Conservation (phyloP, 2,329 filamentous ascomycete genomes). For the Calonectria henricotiae region DNA sequence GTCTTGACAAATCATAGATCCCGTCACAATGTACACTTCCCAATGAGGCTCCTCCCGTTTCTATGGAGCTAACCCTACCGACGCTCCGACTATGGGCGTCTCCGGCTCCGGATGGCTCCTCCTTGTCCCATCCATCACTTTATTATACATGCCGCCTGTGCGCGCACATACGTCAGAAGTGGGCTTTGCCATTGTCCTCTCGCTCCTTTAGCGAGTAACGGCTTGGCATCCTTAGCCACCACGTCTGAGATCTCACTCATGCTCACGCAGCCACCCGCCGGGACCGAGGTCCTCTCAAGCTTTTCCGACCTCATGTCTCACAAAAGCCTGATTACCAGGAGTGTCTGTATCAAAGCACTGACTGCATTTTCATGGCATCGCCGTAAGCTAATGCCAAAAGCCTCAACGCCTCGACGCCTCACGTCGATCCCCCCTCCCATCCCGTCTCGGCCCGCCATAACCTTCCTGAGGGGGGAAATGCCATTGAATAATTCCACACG, state of each 20-base stretch:
- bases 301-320: constrained; percentile 18
- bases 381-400: constrained; percentile 19
- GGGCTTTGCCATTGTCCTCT: constrained; percentile 6
- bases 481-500: background rate
- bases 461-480: background rate
- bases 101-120: constrained; percentile 7
- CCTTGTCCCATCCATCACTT: constrained; percentile 10
- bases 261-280: constrained; percentile 31
- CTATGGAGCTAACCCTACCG: constrained; percentile 17
- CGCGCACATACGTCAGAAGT: constrained; percentile 23
- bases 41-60: constrained; percentile 21
- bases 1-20: constrained; percentile 21
- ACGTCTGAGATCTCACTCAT: constrained; percentile 23
- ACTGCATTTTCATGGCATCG: constrained; percentile 4
- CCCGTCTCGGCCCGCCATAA: constrained; percentile 25
- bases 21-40: background rate
- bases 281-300: constrained; percentile 23
- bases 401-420: constrained; percentile 11
- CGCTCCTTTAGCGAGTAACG: constrained; percentile 23
- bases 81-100: constrained; percentile 10
- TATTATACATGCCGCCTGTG: constrained; percentile 15
- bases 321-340: constrained; percentile 15
- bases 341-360: constrained; percentile 24
- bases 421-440: constrained; percentile 14
- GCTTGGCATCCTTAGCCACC: constrained; percentile 12